A percentile compares a stretch with the other conserved stretches of the same genome.
Conservation (phyloP, 2,329 filamentous ascomycete species). For the Clonostachys sp. region DNA sequence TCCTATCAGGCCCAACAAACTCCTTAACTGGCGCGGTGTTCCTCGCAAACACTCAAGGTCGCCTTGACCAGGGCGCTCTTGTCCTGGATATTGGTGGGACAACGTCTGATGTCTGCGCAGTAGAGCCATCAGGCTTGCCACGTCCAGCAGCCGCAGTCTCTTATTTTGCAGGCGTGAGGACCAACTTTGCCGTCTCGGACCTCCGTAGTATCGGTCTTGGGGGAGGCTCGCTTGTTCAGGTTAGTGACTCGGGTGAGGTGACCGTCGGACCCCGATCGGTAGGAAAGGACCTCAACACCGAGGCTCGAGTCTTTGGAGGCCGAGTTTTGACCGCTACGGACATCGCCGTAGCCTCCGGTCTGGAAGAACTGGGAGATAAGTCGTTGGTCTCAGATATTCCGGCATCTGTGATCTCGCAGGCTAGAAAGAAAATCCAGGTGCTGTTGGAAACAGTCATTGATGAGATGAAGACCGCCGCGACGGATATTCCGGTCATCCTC, state of each 20-base stretch:
- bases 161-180: slow-evolving; percentile 52
- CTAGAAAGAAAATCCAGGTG: slow-evolving; percentile 28
- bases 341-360: slow-evolving; percentile 33
- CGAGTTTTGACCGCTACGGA: slow-evolving; percentile 47
- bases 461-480: slow-evolving; percentile 50
- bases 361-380: slow-evolving; percentile 19
- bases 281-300: slow-evolving; percentile 40
- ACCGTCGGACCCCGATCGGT: slow-evolving; percentile 53
- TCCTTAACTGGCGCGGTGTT: slow-evolving; percentile 49
- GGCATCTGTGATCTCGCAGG: slow-evolving; percentile 8
- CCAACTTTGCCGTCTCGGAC: slow-evolving; percentile 54
- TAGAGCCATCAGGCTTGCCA: slow-evolving; percentile 55
- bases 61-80: neutral
- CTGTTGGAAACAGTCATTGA: slow-evolving; percentile 49
- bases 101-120: slow-evolving; percentile 53
- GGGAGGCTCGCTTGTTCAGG: slow-evolving; percentile 36
- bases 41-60: slow-evolving; percentile 35
- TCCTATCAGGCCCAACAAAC: slow-evolving; percentile 49
- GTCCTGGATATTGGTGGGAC: slow-evolving; percentile 59
- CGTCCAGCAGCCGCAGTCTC: slow-evolving; percentile 54
- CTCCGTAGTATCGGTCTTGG: slow-evolving; percentile 52
- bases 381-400: slow-evolving; percentile 17
- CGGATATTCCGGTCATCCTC: slow-evolving; percentile 44
- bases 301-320: slow-evolving; percentile 49
- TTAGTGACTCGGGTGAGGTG: slow-evolving; percentile 19